Conservation (phyloP, 129 eudicot species). For the Chrysanthemum seticuspe region DNA sequence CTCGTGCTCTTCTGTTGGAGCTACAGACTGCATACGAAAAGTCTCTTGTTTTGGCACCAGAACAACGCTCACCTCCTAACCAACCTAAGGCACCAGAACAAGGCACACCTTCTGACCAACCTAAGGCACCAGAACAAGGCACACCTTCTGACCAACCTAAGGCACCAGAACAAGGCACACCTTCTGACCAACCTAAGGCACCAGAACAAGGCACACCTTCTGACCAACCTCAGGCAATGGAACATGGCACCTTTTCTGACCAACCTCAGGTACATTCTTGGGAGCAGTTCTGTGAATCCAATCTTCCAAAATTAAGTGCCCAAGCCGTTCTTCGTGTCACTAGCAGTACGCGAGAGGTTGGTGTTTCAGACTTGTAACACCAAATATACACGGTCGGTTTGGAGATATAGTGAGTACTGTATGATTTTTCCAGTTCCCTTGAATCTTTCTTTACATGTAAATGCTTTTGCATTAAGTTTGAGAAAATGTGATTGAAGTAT, state of each 20-base stretch:
- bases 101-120: no score
- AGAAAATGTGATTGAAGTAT: slow-evolving; percentile 40
- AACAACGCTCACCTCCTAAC: slow-evolving; percentile 27
- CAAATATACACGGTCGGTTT: slow-evolving; percentile 8
- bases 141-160: background rate
- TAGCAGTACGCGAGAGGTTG: slow-evolving; percentile 45
- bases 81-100: no score
- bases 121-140: slow-evolving; percentile 17
- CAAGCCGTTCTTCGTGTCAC: slow-evolving; percentile 90
- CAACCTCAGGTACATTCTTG: slow-evolving; percentile 51
- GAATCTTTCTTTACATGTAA: slow-evolving; percentile 50
- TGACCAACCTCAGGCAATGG: background rate
- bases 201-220: slow-evolving; percentile 24
- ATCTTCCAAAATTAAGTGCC: slow-evolving; percentile 70
- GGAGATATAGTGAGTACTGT: slow-evolving; percentile 27
- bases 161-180: slow-evolving; percentile 20
- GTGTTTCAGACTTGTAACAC: slow-evolving; percentile 51
- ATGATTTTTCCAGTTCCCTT: slow-evolving; percentile 9
- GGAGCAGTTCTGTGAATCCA: slow-evolving; percentile 76
- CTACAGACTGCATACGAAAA: slow-evolving; percentile 53
- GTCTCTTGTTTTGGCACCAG: slow-evolving; percentile 35
- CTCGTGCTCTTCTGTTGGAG: slow-evolving; percentile 70
- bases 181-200: background rate
- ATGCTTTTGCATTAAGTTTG: slow-evolving; percentile 53
- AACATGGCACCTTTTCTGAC: slow-evolving; percentile 36